phyloP scores from a whole-genome alignment of 1,284 basidiomycete species.

The Erythrobasidium hasegawianum region DNA sequence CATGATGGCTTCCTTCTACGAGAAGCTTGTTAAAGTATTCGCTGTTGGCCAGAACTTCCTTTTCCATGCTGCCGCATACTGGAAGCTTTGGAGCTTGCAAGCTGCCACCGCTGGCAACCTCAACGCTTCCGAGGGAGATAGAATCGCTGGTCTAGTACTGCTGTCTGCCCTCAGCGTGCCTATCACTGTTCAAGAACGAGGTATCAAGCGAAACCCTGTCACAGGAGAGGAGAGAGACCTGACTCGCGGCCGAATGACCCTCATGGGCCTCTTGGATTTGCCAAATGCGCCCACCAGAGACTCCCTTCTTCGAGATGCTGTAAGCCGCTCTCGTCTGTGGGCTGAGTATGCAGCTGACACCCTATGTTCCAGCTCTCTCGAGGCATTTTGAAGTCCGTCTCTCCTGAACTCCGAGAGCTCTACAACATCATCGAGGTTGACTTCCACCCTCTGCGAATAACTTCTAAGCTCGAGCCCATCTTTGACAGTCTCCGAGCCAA shows the following conservation, averaged over 20 bases:
- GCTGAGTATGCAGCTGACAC: slow-evolving; percentile 11
- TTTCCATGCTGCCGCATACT: slow-evolving; percentile 97
- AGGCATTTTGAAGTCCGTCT: slow-evolving; percentile 75
- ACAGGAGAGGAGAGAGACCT: slow-evolving; percentile 60
- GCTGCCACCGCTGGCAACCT: slow-evolving; percentile 59
- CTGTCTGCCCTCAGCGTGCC: slow-evolving; percentile 92
- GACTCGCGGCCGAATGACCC: slow-evolving; percentile 45
- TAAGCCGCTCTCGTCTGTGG: slow-evolving; percentile 51
- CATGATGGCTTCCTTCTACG: slow-evolving; percentile 99
- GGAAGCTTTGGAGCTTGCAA: slow-evolving; percentile 63
- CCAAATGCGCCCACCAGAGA: slow-evolving; percentile 79
- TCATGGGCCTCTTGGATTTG: slow-evolving; percentile 75
- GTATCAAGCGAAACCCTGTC: slow-evolving; percentile 54
- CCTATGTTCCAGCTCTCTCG: slow-evolving; percentile 61
- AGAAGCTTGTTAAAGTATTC: slow-evolving; percentile 95
- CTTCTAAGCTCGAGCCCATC: slow-evolving; percentile 75
- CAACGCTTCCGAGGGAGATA: slow-evolving; percentile 63
- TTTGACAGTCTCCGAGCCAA: slow-evolving; percentile 61
- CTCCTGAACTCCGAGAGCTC: slow-evolving; percentile 72
- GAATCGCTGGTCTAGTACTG: slow-evolving; percentile 86
- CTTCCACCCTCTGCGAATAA: slow-evolving; percentile 90
- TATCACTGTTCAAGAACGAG: slow-evolving; percentile 62
- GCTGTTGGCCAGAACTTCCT: slow-evolving; percentile 80
- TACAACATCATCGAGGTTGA: slow-evolving; percentile 90
- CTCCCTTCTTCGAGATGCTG: slow-evolving; percentile 78